phyloP scores from a whole-genome alignment of 805 yeast species.

The Yamadazyma nakazawae region DNA sequence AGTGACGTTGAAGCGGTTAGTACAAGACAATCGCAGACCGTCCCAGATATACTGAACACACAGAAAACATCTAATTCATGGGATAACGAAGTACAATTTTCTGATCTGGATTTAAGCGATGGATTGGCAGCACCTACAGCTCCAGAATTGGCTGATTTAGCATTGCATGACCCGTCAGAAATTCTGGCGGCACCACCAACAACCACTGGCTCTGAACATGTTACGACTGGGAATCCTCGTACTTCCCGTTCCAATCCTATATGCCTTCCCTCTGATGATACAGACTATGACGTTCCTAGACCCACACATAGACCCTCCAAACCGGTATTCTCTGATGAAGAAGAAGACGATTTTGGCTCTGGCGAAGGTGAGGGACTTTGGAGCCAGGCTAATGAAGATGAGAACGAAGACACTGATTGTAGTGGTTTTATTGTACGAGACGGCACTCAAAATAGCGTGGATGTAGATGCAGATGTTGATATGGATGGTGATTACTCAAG shows the following conservation, averaged over 20 bases:
- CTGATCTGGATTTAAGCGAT: conserved; percentile 1
- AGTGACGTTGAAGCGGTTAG: conserved; percentile 1
- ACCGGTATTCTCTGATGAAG: conserved; percentile 4
- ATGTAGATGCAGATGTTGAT: conserved; percentile 16
- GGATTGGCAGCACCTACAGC: neutral
- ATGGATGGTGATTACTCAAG: neutral
- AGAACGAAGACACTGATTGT: conserved; percentile 26
- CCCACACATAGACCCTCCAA: neutral
- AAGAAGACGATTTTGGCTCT: conserved; percentile 34
- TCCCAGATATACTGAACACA: neutral
- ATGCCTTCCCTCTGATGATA: neutral
- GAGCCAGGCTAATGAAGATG: conserved; percentile 32
- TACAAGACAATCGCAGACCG: neutral
- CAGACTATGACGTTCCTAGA: neutral
- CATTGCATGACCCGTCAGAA: no score
- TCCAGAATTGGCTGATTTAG: no score
- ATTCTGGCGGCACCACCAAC: neutral
- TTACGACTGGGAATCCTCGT: neutral
- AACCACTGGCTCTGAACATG: neutral
- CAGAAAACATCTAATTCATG: neutral
- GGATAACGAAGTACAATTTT: conserved; percentile 1
- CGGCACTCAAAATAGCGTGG: conserved; percentile 27
- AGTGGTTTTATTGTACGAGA: conserved; percentile 23
- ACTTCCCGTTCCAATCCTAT: neutral
- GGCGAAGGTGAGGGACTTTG: conserved; percentile 31